Base-by-base conservation (phyloP, 257 asterid genomes). In the Lycium barbarum region DNA sequence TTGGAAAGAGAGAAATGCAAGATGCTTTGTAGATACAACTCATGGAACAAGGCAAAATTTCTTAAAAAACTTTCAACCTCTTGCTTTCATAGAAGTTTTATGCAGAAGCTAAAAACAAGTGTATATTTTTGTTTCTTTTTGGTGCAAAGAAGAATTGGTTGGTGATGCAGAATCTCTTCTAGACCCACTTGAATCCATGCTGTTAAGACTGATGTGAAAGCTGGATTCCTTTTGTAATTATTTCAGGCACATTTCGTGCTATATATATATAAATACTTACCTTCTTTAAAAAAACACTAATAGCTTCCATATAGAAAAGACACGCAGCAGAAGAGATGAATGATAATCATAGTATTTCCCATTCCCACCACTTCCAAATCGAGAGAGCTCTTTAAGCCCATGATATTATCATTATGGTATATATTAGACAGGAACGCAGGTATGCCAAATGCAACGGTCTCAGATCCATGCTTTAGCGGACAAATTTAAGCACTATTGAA, bases 61-160 rank as follows among this genome's bases (percentile, higher is more conserved):
- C 33, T 26, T 26, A 26, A 26, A 26, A 26, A 26, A 26, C 33
- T 26, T 26, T 26, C 33, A 26, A 26, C 33, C 33, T 26, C 33
- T 26, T 26, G 33, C 33, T 26, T 26, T 26, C 33, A 26, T 26
- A 26, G 33, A 26, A 0, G 78, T 38, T 38, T 14, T 7, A 68
- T 51, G 38, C 26, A 38, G 49, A 67, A 68, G 26, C 78, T 36
- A 68, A 68, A 14, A 68, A 68, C 26, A 68, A 68, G 7, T 68
- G 26, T 3, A 12, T 54, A 54, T 5, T 12, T 54, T 54, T 12
- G 26, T 7, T 68, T 38, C 53, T 68, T 68, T 38, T 36, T 68
- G 51, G 78, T 15, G 78, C 51, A 68, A 68, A 17, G 53, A 68
- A 49, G 76, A 67, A 67, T 66, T 66, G 73, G 22, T 68, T 68